A percentile compares a stretch with the other conserved stretches of the same genome.
phyloP scores from a whole-genome alignment of 768 basidiomycete genomes.

The Multifurca ochricompacta region DNA sequence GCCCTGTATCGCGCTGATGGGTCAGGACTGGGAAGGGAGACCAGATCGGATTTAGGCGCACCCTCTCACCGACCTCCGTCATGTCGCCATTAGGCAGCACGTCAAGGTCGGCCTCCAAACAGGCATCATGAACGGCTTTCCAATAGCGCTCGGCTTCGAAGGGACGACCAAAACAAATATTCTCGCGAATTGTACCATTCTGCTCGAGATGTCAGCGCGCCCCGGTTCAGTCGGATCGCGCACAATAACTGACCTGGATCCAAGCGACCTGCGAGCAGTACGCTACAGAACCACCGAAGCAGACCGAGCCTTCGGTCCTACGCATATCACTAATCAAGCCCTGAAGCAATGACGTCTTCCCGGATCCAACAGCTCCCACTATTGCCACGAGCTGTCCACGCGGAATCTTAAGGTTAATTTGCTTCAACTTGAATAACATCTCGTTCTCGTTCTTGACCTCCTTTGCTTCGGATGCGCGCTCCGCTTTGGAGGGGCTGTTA shows the following conservation, averaged over 20 bases:
- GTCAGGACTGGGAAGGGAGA: not conserved
- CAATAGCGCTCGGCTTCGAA: constrained; percentile 79
- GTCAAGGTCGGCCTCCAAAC: constrained; percentile 71
- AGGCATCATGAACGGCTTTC: constrained; percentile 70
- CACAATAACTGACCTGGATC: constrained; percentile 54
- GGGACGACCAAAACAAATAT: constrained; percentile 79
- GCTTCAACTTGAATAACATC: constrained; percentile 52
- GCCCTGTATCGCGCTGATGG: constrained; percentile 35
- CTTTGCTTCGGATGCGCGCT: constrained; percentile 20
- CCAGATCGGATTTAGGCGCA: not conserved
- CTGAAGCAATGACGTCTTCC: constrained; percentile 64
- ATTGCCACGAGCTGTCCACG: constrained; percentile 76
- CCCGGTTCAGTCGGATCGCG: not conserved
- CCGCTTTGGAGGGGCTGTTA: constrained; percentile 11
- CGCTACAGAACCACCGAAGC: constrained; percentile 67
- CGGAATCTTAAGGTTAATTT: constrained; percentile 62
- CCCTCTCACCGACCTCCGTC: constrained; percentile 78
- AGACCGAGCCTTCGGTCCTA: constrained; percentile 52
- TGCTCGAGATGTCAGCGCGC: constrained; percentile 22
- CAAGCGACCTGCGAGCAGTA: constrained; percentile 87
- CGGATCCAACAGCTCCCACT: constrained; percentile 68
- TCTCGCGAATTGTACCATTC: constrained; percentile 83
- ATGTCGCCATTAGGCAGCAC: constrained; percentile 70
- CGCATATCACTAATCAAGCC: constrained; percentile 82
- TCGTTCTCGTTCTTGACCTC: constrained; percentile 31